Evolutionary conservation across 1,139 yeast genomes (phyloP).

Genomic region (Geotrichum phurueaensis): DNA sequence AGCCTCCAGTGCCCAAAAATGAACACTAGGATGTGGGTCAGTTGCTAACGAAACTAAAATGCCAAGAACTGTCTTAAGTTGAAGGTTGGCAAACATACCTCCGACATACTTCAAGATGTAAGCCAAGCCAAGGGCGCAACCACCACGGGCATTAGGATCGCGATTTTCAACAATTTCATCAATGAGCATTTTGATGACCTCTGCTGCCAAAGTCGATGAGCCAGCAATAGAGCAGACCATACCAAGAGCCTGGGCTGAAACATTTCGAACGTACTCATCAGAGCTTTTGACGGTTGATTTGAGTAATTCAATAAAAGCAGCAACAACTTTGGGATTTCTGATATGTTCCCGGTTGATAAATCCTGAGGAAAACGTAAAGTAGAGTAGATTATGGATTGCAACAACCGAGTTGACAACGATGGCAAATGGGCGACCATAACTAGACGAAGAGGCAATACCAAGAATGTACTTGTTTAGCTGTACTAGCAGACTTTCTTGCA

Average conservation of each 20-base stretch:
- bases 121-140: constrained; percentile 55
- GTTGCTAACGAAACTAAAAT: constrained; percentile 55
- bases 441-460: background rate
- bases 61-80: constrained; percentile 45
- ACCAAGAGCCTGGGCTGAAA: constrained; percentile 69
- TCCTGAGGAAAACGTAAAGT: constrained; percentile 19
- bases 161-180: constrained; percentile 56
- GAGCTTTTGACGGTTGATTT: constrained; percentile 41
- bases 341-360: constrained; percentile 19
- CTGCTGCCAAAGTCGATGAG: constrained; percentile 36
- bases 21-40: constrained; percentile 85
- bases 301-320: constrained; percentile 53
- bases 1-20: constrained; percentile 63
- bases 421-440: constrained; percentile 35
- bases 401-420: constrained; percentile 56
- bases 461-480: constrained; percentile 55
- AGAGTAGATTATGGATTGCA: constrained; percentile 56
- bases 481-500: constrained; percentile 81
- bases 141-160: constrained; percentile 63
- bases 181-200: constrained; percentile 49
- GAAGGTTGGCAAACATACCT: constrained; percentile 37
- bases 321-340: constrained; percentile 35
- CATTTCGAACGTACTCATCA: constrained; percentile 35
- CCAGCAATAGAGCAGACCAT: constrained; percentile 45
- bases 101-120: constrained; percentile 50